These are phyloP conservation scores for Moricandia moricandioides DNA, from an alignment of 345 rosid species.

Conservation along the genomic window DNA sequence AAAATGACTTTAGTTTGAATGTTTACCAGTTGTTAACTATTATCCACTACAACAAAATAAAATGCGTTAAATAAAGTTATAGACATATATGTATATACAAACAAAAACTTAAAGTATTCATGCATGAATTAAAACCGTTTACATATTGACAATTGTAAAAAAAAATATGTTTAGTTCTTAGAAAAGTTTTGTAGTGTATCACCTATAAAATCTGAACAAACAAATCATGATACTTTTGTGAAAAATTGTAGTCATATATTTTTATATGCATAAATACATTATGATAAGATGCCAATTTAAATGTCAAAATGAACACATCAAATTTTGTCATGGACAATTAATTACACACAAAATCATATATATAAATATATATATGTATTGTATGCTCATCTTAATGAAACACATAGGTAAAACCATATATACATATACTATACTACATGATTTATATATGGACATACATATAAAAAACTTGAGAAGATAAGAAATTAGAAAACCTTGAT, in stretches of 20 bases:
- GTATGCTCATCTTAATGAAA: background rate
- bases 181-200: slow-evolving; percentile 8
- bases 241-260: background rate
- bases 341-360: background rate
- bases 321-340: background rate
- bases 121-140: slow-evolving; percentile 16
- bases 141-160: slow-evolving; percentile 30
- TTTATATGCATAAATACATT: background rate
- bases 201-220: background rate
- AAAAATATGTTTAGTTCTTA: background rate
- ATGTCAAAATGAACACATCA: background rate
- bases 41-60: slow-evolving; percentile 18
- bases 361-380: background rate
- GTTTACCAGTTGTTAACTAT: background rate
- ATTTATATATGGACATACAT: background rate
- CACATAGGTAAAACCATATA: background rate
- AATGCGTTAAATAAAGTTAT: background rate
- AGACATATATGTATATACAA: slow-evolving; percentile 16
- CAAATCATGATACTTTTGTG: background rate
- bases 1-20: slow-evolving; percentile 17
- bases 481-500: slow-evolving; percentile 60
- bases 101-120: slow-evolving; percentile 24
- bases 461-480: background rate
- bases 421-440: background rate
- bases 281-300: background rate